These are phyloP conservation scores for Cordyceps pruinosa DNA, from an alignment of 2,329 filamentous ascomycete genomes.

Conservation along the genomic window DNA sequence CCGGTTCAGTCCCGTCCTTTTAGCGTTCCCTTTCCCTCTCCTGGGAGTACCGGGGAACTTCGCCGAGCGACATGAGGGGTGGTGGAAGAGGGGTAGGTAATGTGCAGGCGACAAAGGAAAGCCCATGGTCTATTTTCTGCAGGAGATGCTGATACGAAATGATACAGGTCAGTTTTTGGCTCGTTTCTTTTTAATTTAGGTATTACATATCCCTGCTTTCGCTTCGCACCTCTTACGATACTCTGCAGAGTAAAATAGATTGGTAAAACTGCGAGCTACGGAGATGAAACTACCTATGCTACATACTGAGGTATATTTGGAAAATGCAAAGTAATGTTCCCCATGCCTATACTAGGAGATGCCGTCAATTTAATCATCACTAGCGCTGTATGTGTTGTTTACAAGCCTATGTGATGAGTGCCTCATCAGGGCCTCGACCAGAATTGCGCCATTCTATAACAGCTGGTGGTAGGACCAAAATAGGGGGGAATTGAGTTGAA, in stretches of 20 bases:
- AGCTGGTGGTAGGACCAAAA: too few relatives aligned
- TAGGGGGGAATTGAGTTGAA: too few relatives aligned
- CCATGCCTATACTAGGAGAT: too few relatives aligned
- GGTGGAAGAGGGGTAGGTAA: not conserved
- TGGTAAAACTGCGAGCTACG: not conserved
- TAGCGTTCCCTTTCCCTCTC: not conserved
- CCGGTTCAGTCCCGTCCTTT: not conserved
- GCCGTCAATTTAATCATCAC: too few relatives aligned
- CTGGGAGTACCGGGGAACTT: too few relatives aligned
- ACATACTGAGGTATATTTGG: too few relatives aligned
- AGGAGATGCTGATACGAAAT: not conserved
- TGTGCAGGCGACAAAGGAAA: not conserved
- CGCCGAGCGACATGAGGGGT: too few relatives aligned
- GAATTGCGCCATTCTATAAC: too few relatives aligned
- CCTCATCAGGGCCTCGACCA: too few relatives aligned
- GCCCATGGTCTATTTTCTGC: not conserved
- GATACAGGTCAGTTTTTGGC: conserved; percentile 2
- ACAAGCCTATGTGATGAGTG: too few relatives aligned
- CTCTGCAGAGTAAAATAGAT: not conserved
- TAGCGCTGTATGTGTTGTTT: too few relatives aligned
- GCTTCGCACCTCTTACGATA: not conserved
- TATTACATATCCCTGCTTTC: not conserved
- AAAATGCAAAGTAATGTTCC: too few relatives aligned
- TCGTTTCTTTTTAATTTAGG: not conserved
- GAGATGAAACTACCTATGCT: not conserved